Conservation (phyloP, 106 monocot species). For the Allium fistulosum region DNA sequence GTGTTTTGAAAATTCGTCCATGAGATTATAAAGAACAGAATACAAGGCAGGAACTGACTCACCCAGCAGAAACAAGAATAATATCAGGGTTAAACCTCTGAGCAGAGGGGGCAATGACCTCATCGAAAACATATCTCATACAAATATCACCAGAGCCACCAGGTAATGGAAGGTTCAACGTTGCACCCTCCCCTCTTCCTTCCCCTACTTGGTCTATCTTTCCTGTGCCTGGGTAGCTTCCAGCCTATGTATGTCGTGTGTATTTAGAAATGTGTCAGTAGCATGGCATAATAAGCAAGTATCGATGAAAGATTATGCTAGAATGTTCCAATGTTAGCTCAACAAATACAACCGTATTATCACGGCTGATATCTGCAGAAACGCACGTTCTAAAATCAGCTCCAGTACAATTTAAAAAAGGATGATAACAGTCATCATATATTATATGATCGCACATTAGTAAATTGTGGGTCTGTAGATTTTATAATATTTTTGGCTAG, state of each 20-base stretch:
- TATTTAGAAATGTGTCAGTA: slow-evolving; percentile 1
- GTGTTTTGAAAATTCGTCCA: too few relatives aligned
- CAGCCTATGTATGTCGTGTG: slow-evolving; percentile 30
- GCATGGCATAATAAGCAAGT: neutral
- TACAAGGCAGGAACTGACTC: slow-evolving; percentile 19
- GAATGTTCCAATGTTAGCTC: too few relatives aligned
- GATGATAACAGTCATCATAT: too few relatives aligned
- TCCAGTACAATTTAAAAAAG: too few relatives aligned
- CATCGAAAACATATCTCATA: slow-evolving; percentile 86
- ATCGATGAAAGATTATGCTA: too few relatives aligned
- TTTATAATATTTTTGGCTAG: too few relatives aligned
- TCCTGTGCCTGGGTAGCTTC: slow-evolving; percentile 97
- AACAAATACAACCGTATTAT: too few relatives aligned
- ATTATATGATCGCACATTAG: too few relatives aligned
- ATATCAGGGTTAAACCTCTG: slow-evolving; percentile 94
- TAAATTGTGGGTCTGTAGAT: too few relatives aligned
- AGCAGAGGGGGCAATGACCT: slow-evolving; percentile 82
- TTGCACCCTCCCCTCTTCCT: slow-evolving; percentile 84
- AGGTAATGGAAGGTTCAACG: slow-evolving; percentile 82
- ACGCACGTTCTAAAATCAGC: too few relatives aligned
- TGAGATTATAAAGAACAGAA: neutral
- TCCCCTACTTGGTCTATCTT: slow-evolving; percentile 84
- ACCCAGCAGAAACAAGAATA: slow-evolving; percentile 98
- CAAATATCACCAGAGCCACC: slow-evolving; percentile 82
- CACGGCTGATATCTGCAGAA: too few relatives aligned